Conservation (phyloP, 768 basidiomycete species). For the Imleria badia region DNA sequence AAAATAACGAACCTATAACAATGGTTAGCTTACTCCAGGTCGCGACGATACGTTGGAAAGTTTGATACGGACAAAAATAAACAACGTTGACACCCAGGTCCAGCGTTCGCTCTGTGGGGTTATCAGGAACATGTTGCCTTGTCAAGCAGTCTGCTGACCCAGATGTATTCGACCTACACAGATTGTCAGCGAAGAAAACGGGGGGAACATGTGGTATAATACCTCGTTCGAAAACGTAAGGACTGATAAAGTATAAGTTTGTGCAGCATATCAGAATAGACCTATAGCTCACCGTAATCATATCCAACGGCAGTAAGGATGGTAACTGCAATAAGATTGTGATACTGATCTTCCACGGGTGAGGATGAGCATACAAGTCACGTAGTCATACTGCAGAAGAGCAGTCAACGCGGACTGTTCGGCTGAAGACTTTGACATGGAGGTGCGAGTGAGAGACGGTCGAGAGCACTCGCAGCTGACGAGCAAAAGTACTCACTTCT, state of each 20-base stretch:
- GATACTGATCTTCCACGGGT: not conserved
- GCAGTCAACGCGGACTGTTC: not conserved
- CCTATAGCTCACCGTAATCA: not conserved
- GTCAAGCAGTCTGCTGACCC: not conserved
- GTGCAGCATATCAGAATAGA: not conserved
- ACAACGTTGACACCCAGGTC: not conserved
- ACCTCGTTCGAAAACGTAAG: not conserved
- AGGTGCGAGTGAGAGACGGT: too few species aligned
- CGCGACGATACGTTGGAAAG: not conserved
- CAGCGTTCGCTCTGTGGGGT: not conserved
- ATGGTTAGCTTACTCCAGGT: not conserved
- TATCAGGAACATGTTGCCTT: not conserved
- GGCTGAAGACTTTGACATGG: not conserved
- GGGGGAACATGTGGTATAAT: not conserved
- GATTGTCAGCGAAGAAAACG: not conserved
- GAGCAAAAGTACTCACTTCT: too few species aligned
- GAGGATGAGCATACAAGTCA: not conserved
- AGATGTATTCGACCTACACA: not conserved
- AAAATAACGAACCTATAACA: conserved; percentile 7
- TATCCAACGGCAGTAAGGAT: not conserved
- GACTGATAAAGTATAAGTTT: not conserved
- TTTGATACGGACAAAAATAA: not conserved
- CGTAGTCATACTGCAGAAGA: not conserved
- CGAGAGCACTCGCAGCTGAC: too few species aligned
- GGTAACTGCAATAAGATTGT: not conserved